These are phyloP conservation scores for Cystobasidium ongulense DNA, from an alignment of 768 basidiomycete genomes.

Conservation along the genomic window DNA sequence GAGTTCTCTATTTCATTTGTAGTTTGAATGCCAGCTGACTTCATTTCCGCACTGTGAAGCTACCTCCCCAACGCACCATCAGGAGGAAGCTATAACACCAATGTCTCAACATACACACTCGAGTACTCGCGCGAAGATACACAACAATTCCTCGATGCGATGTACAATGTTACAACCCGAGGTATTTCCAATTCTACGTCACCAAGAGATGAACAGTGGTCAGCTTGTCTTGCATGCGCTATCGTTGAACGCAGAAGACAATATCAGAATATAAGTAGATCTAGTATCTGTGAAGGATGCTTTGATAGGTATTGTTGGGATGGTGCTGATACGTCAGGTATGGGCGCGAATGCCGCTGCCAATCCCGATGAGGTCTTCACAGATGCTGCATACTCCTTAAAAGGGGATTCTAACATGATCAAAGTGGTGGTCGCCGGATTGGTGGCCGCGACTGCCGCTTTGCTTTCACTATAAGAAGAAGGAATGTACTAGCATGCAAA, in stretches of 20 bases:
- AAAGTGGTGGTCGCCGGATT: background rate
- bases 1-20: background rate
- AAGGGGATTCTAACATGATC: background rate
- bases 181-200: constrained; percentile 60
- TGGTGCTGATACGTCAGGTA: background rate
- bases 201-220: constrained; percentile 54
- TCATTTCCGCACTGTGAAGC: constrained; percentile 43
- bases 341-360: background rate
- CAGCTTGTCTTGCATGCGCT: constrained; percentile 64
- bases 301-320: constrained; percentile 21
- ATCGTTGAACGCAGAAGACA: constrained; percentile 53
- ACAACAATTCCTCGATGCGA: constrained; percentile 57
- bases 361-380: constrained; percentile 4
- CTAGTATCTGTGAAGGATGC: constrained; percentile 12
- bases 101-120: constrained; percentile 58
- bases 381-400: background rate
- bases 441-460: too few species aligned
- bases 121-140: constrained; percentile 56
- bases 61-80: constrained; percentile 68
- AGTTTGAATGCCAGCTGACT: constrained; percentile 5
- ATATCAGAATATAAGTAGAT: background rate
- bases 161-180: constrained; percentile 52
- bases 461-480: too few species aligned
- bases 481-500: too few species aligned
- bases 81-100: constrained; percentile 56